A percentile compares a stretch with the other conserved stretches of the same genome.
These are phyloP conservation scores for Eucommia ulmoides DNA, from an alignment of 257 asterid genomes.

Conservation along the genomic window DNA sequence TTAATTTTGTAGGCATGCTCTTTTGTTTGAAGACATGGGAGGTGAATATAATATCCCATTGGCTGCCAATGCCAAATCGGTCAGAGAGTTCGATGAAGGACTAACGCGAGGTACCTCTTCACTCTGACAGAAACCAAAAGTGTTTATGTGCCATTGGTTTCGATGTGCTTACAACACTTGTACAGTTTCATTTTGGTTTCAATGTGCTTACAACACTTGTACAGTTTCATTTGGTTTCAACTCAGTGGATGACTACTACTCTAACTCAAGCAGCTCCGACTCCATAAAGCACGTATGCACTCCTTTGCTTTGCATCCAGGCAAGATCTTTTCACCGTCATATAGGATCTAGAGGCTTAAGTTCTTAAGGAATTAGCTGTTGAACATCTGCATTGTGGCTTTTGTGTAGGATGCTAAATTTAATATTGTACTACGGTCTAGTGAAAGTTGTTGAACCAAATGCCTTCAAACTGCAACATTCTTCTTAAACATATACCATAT, in stretches of 20 bases:
- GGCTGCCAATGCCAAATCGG: slow-evolving; percentile 70
- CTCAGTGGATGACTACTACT: slow-evolving; percentile 92
- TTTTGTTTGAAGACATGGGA: slow-evolving; percentile 73
- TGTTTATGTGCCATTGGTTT: too few relatives aligned
- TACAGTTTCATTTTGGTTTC: too few relatives aligned
- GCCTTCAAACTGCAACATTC: too few relatives aligned
- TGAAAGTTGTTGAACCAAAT: too few relatives aligned
- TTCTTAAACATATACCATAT: too few relatives aligned
- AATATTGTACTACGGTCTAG: too few relatives aligned
- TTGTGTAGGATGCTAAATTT: too few relatives aligned
- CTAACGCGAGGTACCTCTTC: slow-evolving; percentile 83
- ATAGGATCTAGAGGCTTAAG: too few relatives aligned
- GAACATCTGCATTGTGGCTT: too few relatives aligned
- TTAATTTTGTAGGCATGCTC: slow-evolving; percentile 63
- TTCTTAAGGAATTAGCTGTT: too few relatives aligned
- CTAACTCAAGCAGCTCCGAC: slow-evolving; percentile 88
- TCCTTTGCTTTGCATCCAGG: slow-evolving; percentile 96
- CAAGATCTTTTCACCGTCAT: slow-evolving; percentile 24
- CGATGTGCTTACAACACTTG: too few relatives aligned
- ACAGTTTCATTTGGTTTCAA: slow-evolving; percentile 95
- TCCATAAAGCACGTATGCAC: slow-evolving; percentile 53
- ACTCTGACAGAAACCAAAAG: too few relatives aligned
- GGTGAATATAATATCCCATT: slow-evolving; percentile 75
- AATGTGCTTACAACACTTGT: slow-evolving; percentile 8
- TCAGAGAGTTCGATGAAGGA: slow-evolving; percentile 88